phyloP scores from a whole-genome alignment of 352 stramenopile species.

The Pythium plurisporium region DNA sequence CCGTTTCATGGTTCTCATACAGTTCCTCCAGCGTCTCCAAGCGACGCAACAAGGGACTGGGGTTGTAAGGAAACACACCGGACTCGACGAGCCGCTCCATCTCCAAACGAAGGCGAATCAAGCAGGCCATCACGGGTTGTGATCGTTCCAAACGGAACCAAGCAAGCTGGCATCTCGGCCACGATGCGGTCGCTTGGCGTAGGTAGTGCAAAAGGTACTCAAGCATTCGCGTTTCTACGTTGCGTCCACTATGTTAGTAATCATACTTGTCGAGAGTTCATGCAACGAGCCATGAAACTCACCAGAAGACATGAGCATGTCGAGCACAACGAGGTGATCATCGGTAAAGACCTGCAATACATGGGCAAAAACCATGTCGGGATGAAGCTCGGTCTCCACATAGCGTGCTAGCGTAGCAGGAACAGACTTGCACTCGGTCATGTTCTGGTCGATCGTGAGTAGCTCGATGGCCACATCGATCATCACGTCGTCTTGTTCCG shows the following conservation, averaged over 20 bases:
- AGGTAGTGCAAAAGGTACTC: constrained; percentile 59
- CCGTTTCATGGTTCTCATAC: constrained; percentile 32
- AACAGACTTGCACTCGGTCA: not conserved
- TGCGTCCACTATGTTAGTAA: too few species aligned
- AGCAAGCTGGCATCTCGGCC: constrained; percentile 23
- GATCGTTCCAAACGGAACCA: constrained; percentile 24
- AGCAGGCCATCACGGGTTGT: constrained; percentile 38
- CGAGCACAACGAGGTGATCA: constrained; percentile 66
- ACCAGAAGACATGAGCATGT: constrained; percentile 71
- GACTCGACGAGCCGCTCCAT: constrained; percentile 43
- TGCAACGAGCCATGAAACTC: constrained; percentile 5
- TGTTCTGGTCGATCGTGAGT: constrained; percentile 19
- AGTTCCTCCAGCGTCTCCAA: constrained; percentile 45
- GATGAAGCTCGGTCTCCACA: constrained; percentile 30
- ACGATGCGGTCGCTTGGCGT: constrained; percentile 29
- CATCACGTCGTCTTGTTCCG: constrained; percentile 70
- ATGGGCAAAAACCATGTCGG: constrained; percentile 56
- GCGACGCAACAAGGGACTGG: constrained; percentile 37
- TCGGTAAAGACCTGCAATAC: constrained; percentile 37
- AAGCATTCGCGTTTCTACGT: constrained; percentile 69
- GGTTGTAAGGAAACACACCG: constrained; percentile 53
- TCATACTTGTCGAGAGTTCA: not conserved
- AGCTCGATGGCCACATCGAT: constrained; percentile 53
- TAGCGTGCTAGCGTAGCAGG: not conserved
- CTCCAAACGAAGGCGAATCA: constrained; percentile 62